Evolutionary conservation across 2,329 filamentous ascomycete species (phyloP).

Genomic region (Scedosporium minutisporum): DNA sequence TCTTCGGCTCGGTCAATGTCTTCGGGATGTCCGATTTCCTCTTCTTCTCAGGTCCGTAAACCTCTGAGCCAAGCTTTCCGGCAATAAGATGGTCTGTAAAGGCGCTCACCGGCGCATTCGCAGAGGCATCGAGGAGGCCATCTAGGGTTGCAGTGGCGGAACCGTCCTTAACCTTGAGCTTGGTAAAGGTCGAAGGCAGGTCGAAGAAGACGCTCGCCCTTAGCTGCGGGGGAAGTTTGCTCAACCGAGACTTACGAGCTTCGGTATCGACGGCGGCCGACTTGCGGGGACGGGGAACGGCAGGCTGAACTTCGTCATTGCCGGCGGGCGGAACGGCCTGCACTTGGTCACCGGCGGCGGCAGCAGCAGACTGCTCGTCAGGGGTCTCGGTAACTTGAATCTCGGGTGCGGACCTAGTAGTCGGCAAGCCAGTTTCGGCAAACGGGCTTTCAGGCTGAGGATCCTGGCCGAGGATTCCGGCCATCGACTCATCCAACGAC

Average conservation of each 20-base stretch:
- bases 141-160: slow-evolving; percentile 86
- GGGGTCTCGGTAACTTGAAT: background rate
- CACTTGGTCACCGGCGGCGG: background rate
- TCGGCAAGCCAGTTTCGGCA: background rate
- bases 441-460: background rate
- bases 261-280: slow-evolving; percentile 16
- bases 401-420: background rate
- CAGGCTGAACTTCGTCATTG: slow-evolving; percentile 2
- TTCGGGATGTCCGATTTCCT: slow-evolving; percentile 27
- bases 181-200: slow-evolving; percentile 42
- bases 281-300: slow-evolving; percentile 6
- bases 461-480: background rate
- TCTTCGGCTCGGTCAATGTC: slow-evolving; percentile 14
- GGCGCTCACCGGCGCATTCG: slow-evolving; percentile 75
- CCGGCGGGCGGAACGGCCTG: background rate
- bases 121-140: slow-evolving; percentile 83
- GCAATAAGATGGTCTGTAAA: slow-evolving; percentile 85
- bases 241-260: slow-evolving; percentile 28
- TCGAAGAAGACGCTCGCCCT: slow-evolving; percentile 92
- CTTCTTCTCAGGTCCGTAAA: slow-evolving; percentile 57
- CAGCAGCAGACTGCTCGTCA: too few species aligned
- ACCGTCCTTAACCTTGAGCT: slow-evolving; percentile 56
- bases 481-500: background rate
- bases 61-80: slow-evolving; percentile 63
- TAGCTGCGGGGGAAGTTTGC: slow-evolving; percentile 64